Evolutionary conservation across 1,284 basidiomycete species (phyloP), one percentile per base, ranked within the genome.

Genomic region (Coniophora puteana): DNA sequence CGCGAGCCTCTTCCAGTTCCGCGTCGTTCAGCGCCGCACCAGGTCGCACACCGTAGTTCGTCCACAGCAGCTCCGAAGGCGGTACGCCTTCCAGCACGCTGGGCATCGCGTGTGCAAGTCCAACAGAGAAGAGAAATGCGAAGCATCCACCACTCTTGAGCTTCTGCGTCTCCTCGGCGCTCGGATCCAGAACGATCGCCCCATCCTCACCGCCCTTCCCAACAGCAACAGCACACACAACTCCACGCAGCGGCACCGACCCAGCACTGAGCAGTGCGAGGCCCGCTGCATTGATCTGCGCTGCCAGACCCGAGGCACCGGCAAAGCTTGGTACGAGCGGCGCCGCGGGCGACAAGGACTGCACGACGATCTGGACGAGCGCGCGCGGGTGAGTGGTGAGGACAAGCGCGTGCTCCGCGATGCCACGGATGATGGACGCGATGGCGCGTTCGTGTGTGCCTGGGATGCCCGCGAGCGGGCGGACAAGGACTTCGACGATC

Each of bases 331-430:
- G n/a, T n/a, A n/a, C n/a, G 24, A 31, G 34, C 18, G 48, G 48
- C 5, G 25, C 46, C 3, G 53, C 28, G 3, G 48, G 45, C 10
- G 55, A 50, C 5, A 84, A 63, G 3, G 72, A 67, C 55, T 89
- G 85, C 1, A 83, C 69, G 3, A 84, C 76, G 28, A 91, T 62
- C 50, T 90, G 85, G 3, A 88, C 63, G 13, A 86, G 67, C 3
- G 83, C 78, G 21, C 86, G 66, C 5, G 87, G 87, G 42, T 82
- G 72, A 37, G 74, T 72, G 3, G 70, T 67, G 30, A 88, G 71
- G 14, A 87, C 60, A 18, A 88, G 63, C 0, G 74, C 67, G 4
- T 82, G 80, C 13, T 73, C 61, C n/a, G 89, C 59, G 12, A 77
- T 64, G 1, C 70, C 61, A 28, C 76, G 74, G 38, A 89, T 66